Evolutionary conservation across 257 asterid genomes (phyloP), one percentile per base, ranked within the genome.

Genomic region (Galeopsis tetrahit): DNA sequence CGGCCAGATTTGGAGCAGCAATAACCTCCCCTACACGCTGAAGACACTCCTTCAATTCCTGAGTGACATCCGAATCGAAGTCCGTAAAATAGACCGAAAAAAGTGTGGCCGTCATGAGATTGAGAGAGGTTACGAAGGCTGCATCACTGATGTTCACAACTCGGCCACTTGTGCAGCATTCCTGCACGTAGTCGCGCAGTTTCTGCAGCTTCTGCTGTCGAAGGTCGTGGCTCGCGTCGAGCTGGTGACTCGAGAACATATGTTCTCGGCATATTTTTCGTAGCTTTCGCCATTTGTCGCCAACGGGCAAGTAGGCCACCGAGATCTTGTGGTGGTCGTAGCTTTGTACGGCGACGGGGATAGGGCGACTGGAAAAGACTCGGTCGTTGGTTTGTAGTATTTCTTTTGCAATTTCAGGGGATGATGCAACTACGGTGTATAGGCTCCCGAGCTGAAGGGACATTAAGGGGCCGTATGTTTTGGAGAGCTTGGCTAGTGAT

Each of bases 371-470:
- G 0, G 78, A 72, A 53, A 56, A 66, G 2, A 13, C n/a, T n/a
- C n/a, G 68, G 40, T 81, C 80, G 42, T 74, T 63, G 2, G 44
- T 76, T 2, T 66, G 75, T 0, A 21, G 28, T 21, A 21, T 21
- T 21, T 21, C 28, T 46, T 63, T 68, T 3, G 85, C 82, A 3
- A 77, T 17, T 10, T 52, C 70, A 0, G 82, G 49, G 2, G 82
- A 74, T 3, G 80, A 82, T 1, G 69, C 70, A 14, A 82, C 33
- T 1, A 75, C 62, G 0, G 71, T 34, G 28, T 39, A n/a, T 38
- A 14, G 35, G 61, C 67, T 72, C 34, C 81, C 83, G 7, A 82
- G 83, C 56, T 64, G 72, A 6, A 75, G 69, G 56, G 73, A 72
- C 85, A 82, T 71, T 10, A 82, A 7, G 6, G 77, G 81, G 60